phyloP scores from a whole-genome alignment of 352 stramenopile genomes.

The Hyaloperonospora brassicae region DNA sequence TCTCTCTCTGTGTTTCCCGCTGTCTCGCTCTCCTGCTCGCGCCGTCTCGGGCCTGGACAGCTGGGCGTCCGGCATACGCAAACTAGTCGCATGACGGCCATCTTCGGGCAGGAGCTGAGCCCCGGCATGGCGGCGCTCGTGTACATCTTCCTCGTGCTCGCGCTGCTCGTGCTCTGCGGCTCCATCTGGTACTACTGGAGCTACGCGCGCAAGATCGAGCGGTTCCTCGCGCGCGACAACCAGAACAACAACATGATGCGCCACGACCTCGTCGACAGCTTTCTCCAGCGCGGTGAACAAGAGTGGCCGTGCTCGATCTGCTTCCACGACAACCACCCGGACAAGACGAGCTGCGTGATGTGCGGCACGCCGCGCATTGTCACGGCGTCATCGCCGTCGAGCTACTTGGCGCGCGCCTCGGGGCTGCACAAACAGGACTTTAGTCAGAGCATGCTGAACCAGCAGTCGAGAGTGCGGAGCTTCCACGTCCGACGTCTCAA shows the following conservation, averaged over 20 bases:
- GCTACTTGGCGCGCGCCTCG: constrained; percentile 50
- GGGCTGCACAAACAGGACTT: constrained; percentile 58
- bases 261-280: constrained; percentile 77
- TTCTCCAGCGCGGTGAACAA: constrained; percentile 68
- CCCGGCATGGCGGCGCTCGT: constrained; percentile 59
- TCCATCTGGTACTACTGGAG: constrained; percentile 86
- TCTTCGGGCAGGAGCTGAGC: constrained; percentile 74
- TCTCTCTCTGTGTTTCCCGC: no score
- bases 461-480: constrained; percentile 71
- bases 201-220: constrained; percentile 81
- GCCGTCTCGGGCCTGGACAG: no score
- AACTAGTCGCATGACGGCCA: constrained; percentile 46
- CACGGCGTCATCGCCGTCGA: constrained; percentile 43
- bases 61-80: no score
- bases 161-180: constrained; percentile 55
- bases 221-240: constrained; percentile 75
- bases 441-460: constrained; percentile 68
- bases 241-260: constrained; percentile 87
- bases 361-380: constrained; percentile 69
- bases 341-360: constrained; percentile 75
- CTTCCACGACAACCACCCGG: constrained; percentile 84
- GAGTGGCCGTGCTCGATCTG: constrained; percentile 84
- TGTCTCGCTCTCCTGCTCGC: no score
- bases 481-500: constrained; percentile 82
- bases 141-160: constrained; percentile 69